phyloP scores from a whole-genome alignment of 495 filamentous ascomycete species.

The Jackrogersella minutella region DNA sequence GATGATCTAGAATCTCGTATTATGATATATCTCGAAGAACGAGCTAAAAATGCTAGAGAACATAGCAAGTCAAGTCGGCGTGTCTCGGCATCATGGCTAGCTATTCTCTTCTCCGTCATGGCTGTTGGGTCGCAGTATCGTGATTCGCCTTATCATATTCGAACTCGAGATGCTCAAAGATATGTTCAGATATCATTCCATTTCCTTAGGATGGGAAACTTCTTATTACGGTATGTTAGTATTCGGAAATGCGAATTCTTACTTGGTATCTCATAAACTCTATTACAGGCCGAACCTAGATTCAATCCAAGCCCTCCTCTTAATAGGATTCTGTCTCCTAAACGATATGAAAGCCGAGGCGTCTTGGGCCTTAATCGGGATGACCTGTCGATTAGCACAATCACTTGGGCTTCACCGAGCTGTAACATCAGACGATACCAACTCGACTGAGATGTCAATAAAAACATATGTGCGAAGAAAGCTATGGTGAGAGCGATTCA shows the following conservation, averaged over 20 bases:
- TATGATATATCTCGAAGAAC: slow-evolving; percentile 70
- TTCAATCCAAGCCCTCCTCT: slow-evolving; percentile 63
- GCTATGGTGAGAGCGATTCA: slow-evolving; percentile 49
- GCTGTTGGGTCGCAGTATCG: slow-evolving; percentile 86
- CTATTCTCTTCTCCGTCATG: slow-evolving; percentile 78
- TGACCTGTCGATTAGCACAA: slow-evolving; percentile 64
- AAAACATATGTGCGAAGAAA: slow-evolving; percentile 57
- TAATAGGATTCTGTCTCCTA: slow-evolving; percentile 62
- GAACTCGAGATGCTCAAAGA: slow-evolving; percentile 60
- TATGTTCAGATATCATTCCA: slow-evolving; percentile 66
- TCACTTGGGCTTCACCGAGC: slow-evolving; percentile 61
- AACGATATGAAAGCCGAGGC: slow-evolving; percentile 69
- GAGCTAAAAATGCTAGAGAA: slow-evolving; percentile 62
- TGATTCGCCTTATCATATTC: slow-evolving; percentile 66
- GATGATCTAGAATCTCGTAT: slow-evolving; percentile 70
- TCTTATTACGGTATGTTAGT: slow-evolving; percentile 53
- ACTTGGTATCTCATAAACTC: not conserved
- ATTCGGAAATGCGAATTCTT: not conserved
- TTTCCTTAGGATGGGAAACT: slow-evolving; percentile 62
- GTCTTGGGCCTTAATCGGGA: slow-evolving; percentile 63
- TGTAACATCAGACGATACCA: slow-evolving; percentile 49
- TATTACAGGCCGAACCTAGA: slow-evolving; percentile 59
- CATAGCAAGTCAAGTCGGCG: slow-evolving; percentile 57
- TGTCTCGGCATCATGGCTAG: slow-evolving; percentile 73
- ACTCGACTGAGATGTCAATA: slow-evolving; percentile 43